A percentile compares a stretch with the other conserved stretches of the same genome.
Evolutionary conservation across 2,329 filamentous ascomycete species (phyloP).

Genomic region (Trichophyton simii): DNA sequence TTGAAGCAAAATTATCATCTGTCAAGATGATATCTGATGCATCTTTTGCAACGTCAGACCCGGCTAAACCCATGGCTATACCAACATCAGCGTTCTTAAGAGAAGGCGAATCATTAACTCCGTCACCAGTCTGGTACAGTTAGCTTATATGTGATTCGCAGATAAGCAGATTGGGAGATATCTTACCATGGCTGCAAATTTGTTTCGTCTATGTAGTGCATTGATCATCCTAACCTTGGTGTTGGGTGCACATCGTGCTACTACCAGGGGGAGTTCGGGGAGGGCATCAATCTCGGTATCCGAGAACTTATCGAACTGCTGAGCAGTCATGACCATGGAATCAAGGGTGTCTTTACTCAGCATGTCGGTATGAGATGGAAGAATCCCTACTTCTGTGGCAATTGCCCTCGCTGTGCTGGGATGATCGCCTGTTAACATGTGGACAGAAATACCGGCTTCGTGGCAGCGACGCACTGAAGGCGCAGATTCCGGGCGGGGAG

Average conservation of each 20-base stretch:
- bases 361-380: conserved; percentile 49
- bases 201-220: conserved; percentile 42
- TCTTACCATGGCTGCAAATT: conserved; percentile 59
- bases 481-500: conserved; percentile 67
- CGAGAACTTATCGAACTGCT: conserved; percentile 63
- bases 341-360: conserved; percentile 50
- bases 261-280: conserved; percentile 43
- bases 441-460: conserved; percentile 61
- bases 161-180: not conserved
- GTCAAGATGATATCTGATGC: conserved; percentile 39
- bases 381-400: conserved; percentile 64
- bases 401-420: conserved; percentile 66
- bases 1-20: conserved; percentile 54
- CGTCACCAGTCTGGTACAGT: conserved; percentile 52
- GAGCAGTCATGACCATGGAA: conserved; percentile 60
- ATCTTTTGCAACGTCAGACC: conserved; percentile 73
- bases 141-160: not conserved
- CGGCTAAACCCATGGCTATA: conserved; percentile 72
- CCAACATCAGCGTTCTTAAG: conserved; percentile 71
- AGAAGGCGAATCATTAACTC: conserved; percentile 75
- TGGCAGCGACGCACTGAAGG: conserved; percentile 57
- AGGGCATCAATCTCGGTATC: conserved; percentile 57
- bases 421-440: conserved; percentile 77
- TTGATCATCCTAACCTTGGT: conserved; percentile 82
- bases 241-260: conserved; percentile 46